A percentile compares a stretch with the other conserved stretches of the same genome.
Evolutionary conservation across 345 rosid species (phyloP).

Genomic region (Brassica cretica): DNA sequence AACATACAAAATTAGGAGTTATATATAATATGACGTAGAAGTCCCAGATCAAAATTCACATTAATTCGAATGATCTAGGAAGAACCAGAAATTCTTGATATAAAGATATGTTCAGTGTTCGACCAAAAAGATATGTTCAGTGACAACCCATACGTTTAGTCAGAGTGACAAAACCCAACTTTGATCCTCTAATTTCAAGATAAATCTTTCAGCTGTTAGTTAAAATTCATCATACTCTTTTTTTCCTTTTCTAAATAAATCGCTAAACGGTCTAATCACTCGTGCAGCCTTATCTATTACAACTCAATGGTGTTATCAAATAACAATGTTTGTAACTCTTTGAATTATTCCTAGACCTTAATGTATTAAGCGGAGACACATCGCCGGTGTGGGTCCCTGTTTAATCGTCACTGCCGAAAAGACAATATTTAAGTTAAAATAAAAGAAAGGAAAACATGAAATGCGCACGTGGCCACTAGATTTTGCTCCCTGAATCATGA

Average conservation of each 20-base stretch:
- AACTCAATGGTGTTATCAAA: neutral
- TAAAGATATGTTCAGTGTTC: neutral
- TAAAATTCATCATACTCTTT: too few species aligned
- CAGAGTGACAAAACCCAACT: neutral
- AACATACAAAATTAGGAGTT: too few species aligned
- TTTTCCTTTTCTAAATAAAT: too few species aligned
- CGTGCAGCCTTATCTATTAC: constrained; percentile 34
- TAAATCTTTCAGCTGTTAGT: neutral
- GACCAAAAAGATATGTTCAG: neutral
- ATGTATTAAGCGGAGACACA: constrained; percentile 28
- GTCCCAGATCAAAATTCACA: neutral
- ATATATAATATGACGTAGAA: neutral
- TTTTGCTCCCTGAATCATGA: constrained; percentile 17
- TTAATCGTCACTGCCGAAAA: neutral
- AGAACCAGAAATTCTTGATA: neutral
- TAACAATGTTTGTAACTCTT: neutral
- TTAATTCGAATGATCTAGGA: neutral
- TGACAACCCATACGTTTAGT: neutral
- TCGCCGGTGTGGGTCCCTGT: constrained; percentile 22
- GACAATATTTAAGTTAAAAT: constrained; percentile 4
- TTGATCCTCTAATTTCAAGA: neutral
- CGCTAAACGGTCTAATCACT: constrained; percentile 16
- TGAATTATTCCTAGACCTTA: neutral
- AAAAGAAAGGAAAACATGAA: constrained; percentile 3
- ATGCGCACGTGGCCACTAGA: constrained; percentile 38